Evolutionary conservation across 768 basidiomycete genomes (phyloP), one percentile per base, ranked within the genome.

Genomic region (Cyclocybe cylindracea): DNA sequence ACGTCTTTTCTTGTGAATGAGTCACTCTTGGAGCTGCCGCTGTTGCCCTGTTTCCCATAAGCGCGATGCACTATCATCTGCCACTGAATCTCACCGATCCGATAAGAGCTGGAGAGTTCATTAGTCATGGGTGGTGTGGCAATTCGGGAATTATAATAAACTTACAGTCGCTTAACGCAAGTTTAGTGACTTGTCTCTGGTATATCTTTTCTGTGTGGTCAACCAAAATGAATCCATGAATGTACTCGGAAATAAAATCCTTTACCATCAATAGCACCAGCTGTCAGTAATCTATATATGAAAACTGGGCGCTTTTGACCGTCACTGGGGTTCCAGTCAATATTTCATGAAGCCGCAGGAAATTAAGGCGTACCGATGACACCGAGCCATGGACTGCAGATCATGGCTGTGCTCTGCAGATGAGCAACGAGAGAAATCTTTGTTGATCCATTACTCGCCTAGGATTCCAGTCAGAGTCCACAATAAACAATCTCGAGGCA

Each of bases 391-490:
- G 2, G 97, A 88, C 69, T 99, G 97, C 13, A 94, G 68, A 70
- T 99, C 97, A 61, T 90, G 90, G 61, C 89, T 92, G 49, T 51
- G 48, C 14, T 48, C 7, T 46, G 18, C 29, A 49, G 35, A n/a
- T 14, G 32, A n/a, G 19, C 29, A 36, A 35, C 38, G 29, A 32
- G 24, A 44, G 18, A 31, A 24, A 34, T 19, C 19, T 6, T 18
- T 32, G 13, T 9, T 10, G 31, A 40, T n/a, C 29, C 13, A 4
- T 13, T 53, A 16, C 64, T 45, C 44, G 85, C 87, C 90, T 91
- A 34, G 94, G 94, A 70, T 95, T 96, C 94, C 94, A 97, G 62
- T 95, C 94, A 14, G 87, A 89, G 67, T 97, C 94, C 36, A 96
- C 75, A 43, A 95, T 77, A 54, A 91, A 87, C 37, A 97, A 70